A percentile compares a stretch with the other conserved stretches of the same genome.
These are phyloP conservation scores for Brassica carinata DNA, from an alignment of 345 rosid species.

Conservation along the genomic window DNA sequence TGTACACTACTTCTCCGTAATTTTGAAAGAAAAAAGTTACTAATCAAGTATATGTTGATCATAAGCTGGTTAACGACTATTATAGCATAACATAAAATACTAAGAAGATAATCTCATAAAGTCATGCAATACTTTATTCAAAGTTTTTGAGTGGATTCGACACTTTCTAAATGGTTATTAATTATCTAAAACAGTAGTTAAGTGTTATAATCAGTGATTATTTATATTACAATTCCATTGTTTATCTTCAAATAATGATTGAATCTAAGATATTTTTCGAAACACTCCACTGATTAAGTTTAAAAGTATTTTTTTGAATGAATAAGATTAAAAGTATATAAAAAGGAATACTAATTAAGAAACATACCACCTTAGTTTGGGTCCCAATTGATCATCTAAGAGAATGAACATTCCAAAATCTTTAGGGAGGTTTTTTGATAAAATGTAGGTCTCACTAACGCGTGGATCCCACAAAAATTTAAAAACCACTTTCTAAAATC, in stretches of 20 bases:
- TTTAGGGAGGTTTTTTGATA: too few species aligned
- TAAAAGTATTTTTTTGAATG: slow-evolving; percentile 3
- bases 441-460: too few species aligned
- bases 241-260: slow-evolving; percentile 26
- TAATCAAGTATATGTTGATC: neutral
- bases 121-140: slow-evolving; percentile 20
- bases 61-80: slow-evolving; percentile 4
- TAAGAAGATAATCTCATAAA: slow-evolving; percentile 22
- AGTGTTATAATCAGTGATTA: slow-evolving; percentile 15
- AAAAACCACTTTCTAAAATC: too few species aligned
- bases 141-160: slow-evolving; percentile 32
- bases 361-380: slow-evolving; percentile 22
- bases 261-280: slow-evolving; percentile 18
- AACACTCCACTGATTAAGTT: slow-evolving; percentile 36
- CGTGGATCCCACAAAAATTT: too few species aligned
- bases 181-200: neutral
- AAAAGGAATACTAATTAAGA: slow-evolving; percentile 16
- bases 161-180: slow-evolving; percentile 23
- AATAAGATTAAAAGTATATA: too few species aligned
- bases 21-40: neutral
- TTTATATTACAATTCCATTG: neutral
- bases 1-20: neutral
- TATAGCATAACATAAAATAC: slow-evolving; percentile 10
- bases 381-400: slow-evolving; percentile 28
- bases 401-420: too few species aligned